Percentiles rank a stretch among this genome's conserved stretches.
Evolutionary conservation across 352 stramenopile genomes (phyloP).

Genomic region (Globisporangium abappressorium): DNA sequence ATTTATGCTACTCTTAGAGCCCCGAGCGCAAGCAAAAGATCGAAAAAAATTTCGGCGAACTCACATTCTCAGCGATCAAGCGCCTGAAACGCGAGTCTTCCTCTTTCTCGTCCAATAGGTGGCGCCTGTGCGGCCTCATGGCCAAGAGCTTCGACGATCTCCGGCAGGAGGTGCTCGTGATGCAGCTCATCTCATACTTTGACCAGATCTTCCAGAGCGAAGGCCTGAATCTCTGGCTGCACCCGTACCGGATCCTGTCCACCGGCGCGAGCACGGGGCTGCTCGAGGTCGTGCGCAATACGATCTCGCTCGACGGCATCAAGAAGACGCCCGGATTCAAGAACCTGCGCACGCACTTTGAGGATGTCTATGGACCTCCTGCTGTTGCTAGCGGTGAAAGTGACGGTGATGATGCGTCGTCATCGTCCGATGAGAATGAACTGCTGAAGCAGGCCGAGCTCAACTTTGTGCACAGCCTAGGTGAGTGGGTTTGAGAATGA

Average conservation of each 20-base stretch:
- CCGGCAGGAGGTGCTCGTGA: constrained; percentile 96
- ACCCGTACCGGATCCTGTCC: constrained; percentile 95
- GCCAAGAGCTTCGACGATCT: constrained; percentile 98
- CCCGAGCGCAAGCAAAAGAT: constrained; percentile 39
- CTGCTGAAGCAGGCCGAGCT: constrained; percentile 65
- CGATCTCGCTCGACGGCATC: constrained; percentile 95
- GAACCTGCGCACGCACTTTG: constrained; percentile 91
- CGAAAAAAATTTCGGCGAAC: constrained; percentile 69
- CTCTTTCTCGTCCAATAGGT: constrained; percentile 16
- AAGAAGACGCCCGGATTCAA: constrained; percentile 90
- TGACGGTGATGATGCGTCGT: constrained; percentile 20
- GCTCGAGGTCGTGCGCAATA: constrained; percentile 95
- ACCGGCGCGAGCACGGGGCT: constrained; percentile 94
- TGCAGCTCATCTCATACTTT: constrained; percentile 97
- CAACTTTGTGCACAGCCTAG: constrained; percentile 84
- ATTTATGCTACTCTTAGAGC: not conserved
- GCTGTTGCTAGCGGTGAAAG: constrained; percentile 38
- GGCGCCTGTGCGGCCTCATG: constrained; percentile 85
- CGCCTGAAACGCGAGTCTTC: constrained; percentile 31
- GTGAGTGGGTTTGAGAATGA: constrained; percentile 25
- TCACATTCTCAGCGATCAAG: constrained; percentile 44
- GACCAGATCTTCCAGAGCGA: constrained; percentile 92
- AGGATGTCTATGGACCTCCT: constrained; percentile 86
- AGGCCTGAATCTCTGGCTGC: constrained; percentile 88
- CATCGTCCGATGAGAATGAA: constrained; percentile 11